Conservation (phyloP, 495 filamentous ascomycete genomes). For the Penicillium dipodomyicola region DNA sequence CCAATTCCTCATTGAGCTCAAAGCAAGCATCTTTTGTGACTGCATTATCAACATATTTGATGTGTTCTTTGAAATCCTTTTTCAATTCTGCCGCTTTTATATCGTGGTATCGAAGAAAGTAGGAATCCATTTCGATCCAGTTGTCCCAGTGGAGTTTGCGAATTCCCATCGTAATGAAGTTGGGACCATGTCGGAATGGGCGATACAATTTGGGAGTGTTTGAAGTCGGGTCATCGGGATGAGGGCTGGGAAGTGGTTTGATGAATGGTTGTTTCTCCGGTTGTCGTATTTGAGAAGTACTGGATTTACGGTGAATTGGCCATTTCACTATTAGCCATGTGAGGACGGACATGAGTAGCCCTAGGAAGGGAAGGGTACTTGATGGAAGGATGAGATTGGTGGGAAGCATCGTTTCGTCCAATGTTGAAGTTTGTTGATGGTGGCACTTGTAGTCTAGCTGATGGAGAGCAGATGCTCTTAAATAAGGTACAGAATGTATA, state of each 20-base stretch:
- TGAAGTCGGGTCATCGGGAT: slow-evolving; percentile 5
- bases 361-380: slow-evolving; percentile 5
- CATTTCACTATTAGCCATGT: slow-evolving; percentile 7
- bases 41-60: slow-evolving; percentile 25
- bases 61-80: slow-evolving; percentile 18
- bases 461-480: neutral
- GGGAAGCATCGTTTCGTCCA: neutral
- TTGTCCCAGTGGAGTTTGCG: slow-evolving; percentile 64
- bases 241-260: slow-evolving; percentile 15
- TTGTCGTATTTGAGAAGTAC: neutral
- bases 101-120: slow-evolving; percentile 64
- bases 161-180: slow-evolving; percentile 72
- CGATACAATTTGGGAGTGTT: slow-evolving; percentile 70
- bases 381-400: slow-evolving; percentile 1
- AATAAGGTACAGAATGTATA: neutral
- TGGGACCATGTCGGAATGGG: slow-evolving; percentile 68
- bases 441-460: neutral
- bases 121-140: slow-evolving; percentile 77
- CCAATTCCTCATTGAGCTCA: slow-evolving; percentile 67
- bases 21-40: slow-evolving; percentile 61
- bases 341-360: neutral
- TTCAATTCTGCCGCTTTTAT: slow-evolving; percentile 61
- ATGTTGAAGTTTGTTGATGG: neutral
- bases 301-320: slow-evolving; percentile 4
- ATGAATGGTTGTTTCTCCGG: slow-evolving; percentile 8